Base-by-base conservation (phyloP, 1,284 basidiomycete species). In the Malassezia caprae region DNA sequence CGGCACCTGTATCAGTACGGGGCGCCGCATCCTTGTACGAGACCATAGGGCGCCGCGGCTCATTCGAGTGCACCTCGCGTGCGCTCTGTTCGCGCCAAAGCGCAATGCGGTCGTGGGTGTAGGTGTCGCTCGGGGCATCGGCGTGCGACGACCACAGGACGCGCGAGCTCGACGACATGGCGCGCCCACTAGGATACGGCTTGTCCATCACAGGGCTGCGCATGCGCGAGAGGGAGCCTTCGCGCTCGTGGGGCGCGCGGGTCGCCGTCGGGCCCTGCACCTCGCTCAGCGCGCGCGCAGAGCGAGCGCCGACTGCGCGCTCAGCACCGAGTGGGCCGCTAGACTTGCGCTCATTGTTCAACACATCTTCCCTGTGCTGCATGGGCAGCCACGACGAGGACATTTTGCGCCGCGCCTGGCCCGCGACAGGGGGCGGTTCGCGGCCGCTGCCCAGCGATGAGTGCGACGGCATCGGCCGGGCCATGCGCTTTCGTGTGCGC, bases 1-100 rank as follows among this genome's bases (percentile, higher is more conserved):
- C 59, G 21, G 34, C 13, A 12, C 23, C 34, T 13, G 34, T 17
- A 35, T 26, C 27, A 6, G 8, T 17, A 21, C 37, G 37, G 4
- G 13, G 37, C 19, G 37, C 37, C 37, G n/a, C 15, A 7, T 39
- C 37, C 15, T 39, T 39, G n/a, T 11, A 21, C 11, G 37, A 39
- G 12, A 39, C 15, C 8, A 39, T 39, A 1, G 37, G n/a, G 8
- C 37, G 37, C 11, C 19, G n/a, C 19, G 37, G 19, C 19, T 39
- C 37, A 21, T 19, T 5, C 3, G 37, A 5, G 10, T 39, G 19
- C 46, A n/a, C 12, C 21, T 27, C 34, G 6, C 23, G 32, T 10
- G 48, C 54, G 10, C 45, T 41, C 35, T 31, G 43, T 12, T 57
- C 55, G 27, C 55, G 55, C 55, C 55, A 57, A 11, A 35, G 30